Conservation (phyloP, 768 basidiomycete species). For the Rhizopogon vulgaris region DNA sequence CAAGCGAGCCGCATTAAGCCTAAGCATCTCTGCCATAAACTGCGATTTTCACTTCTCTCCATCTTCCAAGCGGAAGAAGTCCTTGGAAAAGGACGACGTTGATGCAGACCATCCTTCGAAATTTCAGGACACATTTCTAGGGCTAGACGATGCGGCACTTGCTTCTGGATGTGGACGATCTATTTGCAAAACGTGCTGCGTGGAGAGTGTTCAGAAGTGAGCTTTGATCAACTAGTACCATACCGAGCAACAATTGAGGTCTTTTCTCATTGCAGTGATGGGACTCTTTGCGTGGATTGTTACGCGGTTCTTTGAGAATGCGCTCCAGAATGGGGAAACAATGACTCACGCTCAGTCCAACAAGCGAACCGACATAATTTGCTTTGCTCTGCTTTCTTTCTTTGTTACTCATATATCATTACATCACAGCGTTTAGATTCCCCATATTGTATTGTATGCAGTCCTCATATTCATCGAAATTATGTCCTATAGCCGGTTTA, state of each 20-base stretch:
- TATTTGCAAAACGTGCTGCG: constrained; percentile 29
- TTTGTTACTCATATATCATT: background rate
- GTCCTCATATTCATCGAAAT: background rate
- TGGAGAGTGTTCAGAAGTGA: constrained; percentile 31
- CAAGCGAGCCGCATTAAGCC: constrained; percentile 20
- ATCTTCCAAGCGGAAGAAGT: constrained; percentile 23
- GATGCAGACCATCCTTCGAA: constrained; percentile 9
- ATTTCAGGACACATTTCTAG: background rate
- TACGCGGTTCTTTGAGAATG: constrained; percentile 16
- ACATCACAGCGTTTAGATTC: background rate
- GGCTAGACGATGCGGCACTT: constrained; percentile 9
- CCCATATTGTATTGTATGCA: constrained; percentile 3
- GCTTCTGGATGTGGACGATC: constrained; percentile 29
- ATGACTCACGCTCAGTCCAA: background rate
- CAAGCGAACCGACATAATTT: background rate
- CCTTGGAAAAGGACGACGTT: constrained; percentile 15
- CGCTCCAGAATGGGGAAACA: background rate
- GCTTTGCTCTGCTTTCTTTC: background rate
- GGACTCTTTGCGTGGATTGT: constrained; percentile 26
- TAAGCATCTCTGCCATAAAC: constrained; percentile 19
- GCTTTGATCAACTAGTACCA: constrained; percentile 7
- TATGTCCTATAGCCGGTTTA: background rate
- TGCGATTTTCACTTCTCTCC: constrained; percentile 4
- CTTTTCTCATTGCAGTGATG: constrained; percentile 14
- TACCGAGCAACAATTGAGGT: background rate